A percentile compares a stretch with the other conserved stretches of the same genome.
phyloP scores from a whole-genome alignment of 2,329 filamentous ascomycete genomes.

The Uncinocarpus reesii region DNA sequence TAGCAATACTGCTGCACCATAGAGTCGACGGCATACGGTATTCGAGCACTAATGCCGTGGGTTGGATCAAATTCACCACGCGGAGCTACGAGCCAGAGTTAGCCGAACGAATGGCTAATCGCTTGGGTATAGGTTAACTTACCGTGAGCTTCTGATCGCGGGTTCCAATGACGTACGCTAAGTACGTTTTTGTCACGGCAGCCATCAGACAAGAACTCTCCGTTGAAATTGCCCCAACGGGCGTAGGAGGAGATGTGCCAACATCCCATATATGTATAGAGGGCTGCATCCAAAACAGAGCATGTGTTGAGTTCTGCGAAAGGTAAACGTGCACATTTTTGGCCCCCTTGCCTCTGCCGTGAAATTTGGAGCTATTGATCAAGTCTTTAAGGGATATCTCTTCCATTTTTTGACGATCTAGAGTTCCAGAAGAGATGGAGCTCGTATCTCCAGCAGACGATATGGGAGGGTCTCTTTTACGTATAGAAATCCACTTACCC shows the following conservation, averaged over 20 bases:
- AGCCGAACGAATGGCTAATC: neutral
- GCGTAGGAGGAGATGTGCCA: conserved; percentile 29
- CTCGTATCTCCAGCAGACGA: conserved; percentile 25
- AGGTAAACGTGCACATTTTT: conserved; percentile 30
- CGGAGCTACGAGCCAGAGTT: conserved; percentile 24
- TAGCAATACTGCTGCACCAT: conserved; percentile 35
- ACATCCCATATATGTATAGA: conserved; percentile 35
- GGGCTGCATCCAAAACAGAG: conserved; percentile 34
- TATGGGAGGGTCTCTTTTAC: conserved; percentile 8
- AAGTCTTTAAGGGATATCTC: conserved; percentile 32
- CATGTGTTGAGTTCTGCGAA: conserved; percentile 33
- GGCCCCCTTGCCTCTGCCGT: conserved; percentile 23
- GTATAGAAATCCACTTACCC: conserved; percentile 5
- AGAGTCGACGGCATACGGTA: conserved; percentile 33
- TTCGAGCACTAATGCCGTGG: conserved; percentile 26
- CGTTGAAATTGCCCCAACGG: conserved; percentile 27
- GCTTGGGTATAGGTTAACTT: conserved; percentile 12
- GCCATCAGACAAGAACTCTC: conserved; percentile 35
- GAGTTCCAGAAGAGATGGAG: conserved; percentile 29
- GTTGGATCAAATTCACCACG: conserved; percentile 30
- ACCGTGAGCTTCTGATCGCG: conserved; percentile 37
- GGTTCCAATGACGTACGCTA: conserved; percentile 35
- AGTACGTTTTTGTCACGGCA: conserved; percentile 29
- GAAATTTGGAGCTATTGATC: conserved; percentile 22
- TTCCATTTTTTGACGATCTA: conserved; percentile 31